Evolutionary conservation across 106 monocot genomes (phyloP), one percentile per base, ranked within the genome.

Genomic region (Chionographis japonica): DNA sequence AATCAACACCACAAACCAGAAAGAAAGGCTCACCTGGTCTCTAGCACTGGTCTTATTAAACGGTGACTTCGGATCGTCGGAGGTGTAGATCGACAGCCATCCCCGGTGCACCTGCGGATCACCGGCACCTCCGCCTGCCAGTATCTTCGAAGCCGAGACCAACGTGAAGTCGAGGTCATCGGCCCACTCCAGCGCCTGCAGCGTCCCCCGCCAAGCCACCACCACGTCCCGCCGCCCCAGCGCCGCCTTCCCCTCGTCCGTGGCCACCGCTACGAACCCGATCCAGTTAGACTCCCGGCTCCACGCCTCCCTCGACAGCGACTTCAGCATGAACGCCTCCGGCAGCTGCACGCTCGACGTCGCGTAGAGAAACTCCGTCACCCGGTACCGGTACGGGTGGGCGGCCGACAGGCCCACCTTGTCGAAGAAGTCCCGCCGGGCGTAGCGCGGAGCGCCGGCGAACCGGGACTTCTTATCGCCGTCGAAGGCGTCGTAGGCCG

Each of bases 311-410:
- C 75, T 72, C 51, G 88, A 85, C 56, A 63, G 12, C 8, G 90
- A 81, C 72, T 69, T 88, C 6, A 95, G 3, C 7, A 92, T 78
- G 80, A 92, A 84, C 61, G 79, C 86, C 39, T 80, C 84, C 18
- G 86, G 88, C 42, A 91, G 4, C 15, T 60, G 56, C 2, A 92
- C 17, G 40, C 80, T 62, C 7, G 91, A 84, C n/a, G 92, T 89
- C 18, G 95, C 95, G 69, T 92, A 97, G 19, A 97, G 6, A 58
- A 74, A 97, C 76, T 84, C 84, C 0, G 86, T 91, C 36, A 97
- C 84, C n/a, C 12, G 40, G 70, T 95, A 95, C 49, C 71, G 54
- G 37, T 67, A 74, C 1, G 69, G 61, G 37, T 74, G 66, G 20
- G 13, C 61, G 12, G 41, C 18, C 7, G 69, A 75, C 36, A 89